Conservation (phyloP, 148 eudicot genomes). For the Beta vulgaris region DNA sequence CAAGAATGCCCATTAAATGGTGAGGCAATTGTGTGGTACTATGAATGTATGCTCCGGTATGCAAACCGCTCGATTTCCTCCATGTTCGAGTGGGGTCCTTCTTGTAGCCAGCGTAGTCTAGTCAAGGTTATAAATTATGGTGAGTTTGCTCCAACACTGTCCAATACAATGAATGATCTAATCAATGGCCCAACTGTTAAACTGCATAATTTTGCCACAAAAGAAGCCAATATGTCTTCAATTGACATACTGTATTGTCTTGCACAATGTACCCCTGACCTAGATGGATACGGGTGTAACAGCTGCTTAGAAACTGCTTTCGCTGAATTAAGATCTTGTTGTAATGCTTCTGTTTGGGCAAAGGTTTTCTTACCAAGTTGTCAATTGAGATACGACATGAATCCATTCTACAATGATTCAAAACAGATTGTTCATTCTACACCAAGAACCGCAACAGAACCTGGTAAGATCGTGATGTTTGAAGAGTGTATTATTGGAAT, state of each 20-base stretch:
- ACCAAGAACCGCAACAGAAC: too few species aligned
- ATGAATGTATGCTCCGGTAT: slow-evolving; percentile 25
- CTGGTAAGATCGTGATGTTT: too few species aligned
- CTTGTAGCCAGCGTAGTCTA: not conserved
- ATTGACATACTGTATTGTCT: slow-evolving; percentile 9
- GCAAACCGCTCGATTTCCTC: slow-evolving; percentile 22
- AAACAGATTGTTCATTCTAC: too few species aligned
- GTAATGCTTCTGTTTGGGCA: not conserved
- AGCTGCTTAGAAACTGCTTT: slow-evolving; percentile 4
- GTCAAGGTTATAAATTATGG: not conserved
- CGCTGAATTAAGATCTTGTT: not conserved
- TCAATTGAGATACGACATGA: slow-evolving; percentile 15
- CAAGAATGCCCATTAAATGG: slow-evolving; percentile 1
- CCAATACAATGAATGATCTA: not conserved
- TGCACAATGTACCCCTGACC: slow-evolving; percentile 28
- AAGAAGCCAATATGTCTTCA: not conserved
- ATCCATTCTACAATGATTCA: too few species aligned
- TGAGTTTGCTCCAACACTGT: not conserved
- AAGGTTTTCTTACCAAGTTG: slow-evolving; percentile 2
- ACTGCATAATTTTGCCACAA: slow-evolving; percentile 3
- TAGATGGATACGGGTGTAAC: not conserved
- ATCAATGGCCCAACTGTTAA: not conserved
- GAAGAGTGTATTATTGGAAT: too few species aligned
- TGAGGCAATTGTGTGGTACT: slow-evolving; percentile 16
- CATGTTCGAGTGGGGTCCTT: not conserved